Percentiles rank a stretch among this genome's conserved stretches.
Conservation (phyloP, 169 alveolate species). For the Miamiensis avidus region DNA sequence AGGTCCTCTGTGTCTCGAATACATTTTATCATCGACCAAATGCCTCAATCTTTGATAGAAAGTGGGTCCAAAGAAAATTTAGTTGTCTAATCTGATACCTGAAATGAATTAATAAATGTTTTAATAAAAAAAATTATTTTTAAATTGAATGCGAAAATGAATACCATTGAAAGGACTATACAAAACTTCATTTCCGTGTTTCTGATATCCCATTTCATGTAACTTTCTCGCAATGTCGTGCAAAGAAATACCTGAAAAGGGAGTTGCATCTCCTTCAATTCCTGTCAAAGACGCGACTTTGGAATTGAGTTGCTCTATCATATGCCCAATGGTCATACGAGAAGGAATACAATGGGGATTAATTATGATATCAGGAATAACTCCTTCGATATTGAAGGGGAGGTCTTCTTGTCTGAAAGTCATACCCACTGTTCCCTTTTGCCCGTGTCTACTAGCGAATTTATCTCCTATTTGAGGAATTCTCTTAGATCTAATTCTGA, state of each 20-base stretch:
- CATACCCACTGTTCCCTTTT: slow-evolving; percentile 99
- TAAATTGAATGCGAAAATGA: too few relatives aligned
- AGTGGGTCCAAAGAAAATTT: slow-evolving; percentile 99
- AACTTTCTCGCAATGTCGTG: slow-evolving; percentile 96
- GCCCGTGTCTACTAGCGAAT: slow-evolving; percentile 99
- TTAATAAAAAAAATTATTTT: too few relatives aligned
- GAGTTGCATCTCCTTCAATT: slow-evolving; percentile 99
- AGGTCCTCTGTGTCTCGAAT: slow-evolving; percentile 99
- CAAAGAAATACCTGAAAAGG: slow-evolving; percentile 97
- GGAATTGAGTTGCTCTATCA: slow-evolving; percentile 98
- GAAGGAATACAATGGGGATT: slow-evolving; percentile 99
- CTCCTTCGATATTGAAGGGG: slow-evolving; percentile 98
- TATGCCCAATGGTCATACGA: slow-evolving; percentile 99
- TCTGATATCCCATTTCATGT: slow-evolving; percentile 96
- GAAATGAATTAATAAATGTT: not conserved
- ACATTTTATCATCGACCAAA: slow-evolving; percentile 99
- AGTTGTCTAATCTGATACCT: slow-evolving; percentile 81
- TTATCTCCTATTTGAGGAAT: slow-evolving; percentile 99
- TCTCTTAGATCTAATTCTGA: slow-evolving; percentile 93
- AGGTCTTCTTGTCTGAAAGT: slow-evolving; percentile 98
- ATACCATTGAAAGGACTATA: slow-evolving; percentile 97
- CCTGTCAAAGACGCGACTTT: slow-evolving; percentile 98
- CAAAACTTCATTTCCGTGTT: slow-evolving; percentile 98
- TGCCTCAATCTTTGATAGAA: slow-evolving; percentile 99
- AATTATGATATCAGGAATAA: slow-evolving; percentile 98